Evolutionary conservation across 805 yeast species (phyloP).

Genomic region (Monosporozyma servazzii): DNA sequence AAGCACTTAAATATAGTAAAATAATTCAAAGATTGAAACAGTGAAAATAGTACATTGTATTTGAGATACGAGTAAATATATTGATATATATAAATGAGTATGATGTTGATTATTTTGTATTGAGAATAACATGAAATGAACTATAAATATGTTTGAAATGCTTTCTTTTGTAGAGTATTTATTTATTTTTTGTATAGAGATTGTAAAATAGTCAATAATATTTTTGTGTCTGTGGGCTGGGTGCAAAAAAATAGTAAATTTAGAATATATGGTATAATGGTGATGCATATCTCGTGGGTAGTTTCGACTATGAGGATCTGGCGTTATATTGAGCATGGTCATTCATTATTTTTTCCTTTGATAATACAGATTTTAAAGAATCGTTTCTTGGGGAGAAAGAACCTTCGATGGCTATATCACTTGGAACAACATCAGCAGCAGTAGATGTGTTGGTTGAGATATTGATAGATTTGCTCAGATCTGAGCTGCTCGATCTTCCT

Average conservation of each 20-base stretch:
- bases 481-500: neutral
- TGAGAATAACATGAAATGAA: neutral
- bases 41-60: neutral
- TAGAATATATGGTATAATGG: neutral
- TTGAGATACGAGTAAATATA: neutral
- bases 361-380: slow-evolving; percentile 19
- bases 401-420: slow-evolving; percentile 42
- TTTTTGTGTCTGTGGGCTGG: neutral
- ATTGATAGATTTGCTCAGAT: slow-evolving; percentile 5
- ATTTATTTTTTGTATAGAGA: neutral
- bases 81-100: neutral
- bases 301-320: neutral
- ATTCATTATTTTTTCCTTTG: slow-evolving; percentile 12
- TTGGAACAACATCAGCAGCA: slow-evolving; percentile 17
- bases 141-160: neutral
- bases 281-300: neutral
- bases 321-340: slow-evolving; percentile 1
- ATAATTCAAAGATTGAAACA: neutral
- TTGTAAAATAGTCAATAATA: neutral
- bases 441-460: slow-evolving; percentile 11
- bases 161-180: neutral
- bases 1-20: neutral
- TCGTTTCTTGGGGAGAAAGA: slow-evolving; percentile 26
- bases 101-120: neutral
- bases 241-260: neutral